Percentiles rank a stretch among this genome's conserved stretches.
phyloP scores from a whole-genome alignment of 2,329 filamentous ascomycete genomes.

The Elsinoe fawcettii region DNA sequence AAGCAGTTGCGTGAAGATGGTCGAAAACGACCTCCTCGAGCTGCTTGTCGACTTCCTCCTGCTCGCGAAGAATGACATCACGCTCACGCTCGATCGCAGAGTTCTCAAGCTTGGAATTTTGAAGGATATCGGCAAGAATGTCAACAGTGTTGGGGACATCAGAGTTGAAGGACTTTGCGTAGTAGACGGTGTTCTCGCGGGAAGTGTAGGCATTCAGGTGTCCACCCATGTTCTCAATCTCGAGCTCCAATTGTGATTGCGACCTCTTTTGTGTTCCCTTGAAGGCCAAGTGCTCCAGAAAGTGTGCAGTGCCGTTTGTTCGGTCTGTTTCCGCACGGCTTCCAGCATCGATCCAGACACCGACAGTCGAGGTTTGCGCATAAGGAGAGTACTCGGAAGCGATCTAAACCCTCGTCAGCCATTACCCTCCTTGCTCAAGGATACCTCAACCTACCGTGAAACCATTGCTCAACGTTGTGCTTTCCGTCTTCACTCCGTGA shows the following conservation, averaged over 20 bases:
- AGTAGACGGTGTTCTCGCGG: slow-evolving; percentile 99
- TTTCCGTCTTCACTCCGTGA: slow-evolving; percentile 76
- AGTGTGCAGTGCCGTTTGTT: slow-evolving; percentile 98
- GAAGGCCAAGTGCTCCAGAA: slow-evolving; percentile 99
- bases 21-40: slow-evolving; percentile 99
- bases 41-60: slow-evolving; percentile 99
- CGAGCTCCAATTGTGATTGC: slow-evolving; percentile 95
- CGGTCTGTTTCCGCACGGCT: slow-evolving; percentile 95
- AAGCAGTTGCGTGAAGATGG: slow-evolving; percentile 96
- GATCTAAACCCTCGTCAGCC: slow-evolving; percentile 52
- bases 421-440: background rate
- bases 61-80: slow-evolving; percentile 96
- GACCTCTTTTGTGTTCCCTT: slow-evolving; percentile 95
- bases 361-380: slow-evolving; percentile 95
- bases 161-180: slow-evolving; percentile 97
- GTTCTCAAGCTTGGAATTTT: slow-evolving; percentile 96
- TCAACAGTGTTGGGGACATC: slow-evolving; percentile 95
- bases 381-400: slow-evolving; percentile 97
- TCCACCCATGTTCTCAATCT: slow-evolving; percentile 99
- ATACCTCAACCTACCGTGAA: slow-evolving; percentile 67
- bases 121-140: slow-evolving; percentile 97
- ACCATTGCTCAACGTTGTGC: slow-evolving; percentile 93
- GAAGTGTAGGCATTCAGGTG: slow-evolving; percentile 99
- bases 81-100: slow-evolving; percentile 92
- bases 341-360: slow-evolving; percentile 98